Evolutionary conservation across 495 filamentous ascomycete genomes (phyloP), one percentile per base, ranked within the genome.

Genomic region (Aspergillus conjunctus): DNA sequence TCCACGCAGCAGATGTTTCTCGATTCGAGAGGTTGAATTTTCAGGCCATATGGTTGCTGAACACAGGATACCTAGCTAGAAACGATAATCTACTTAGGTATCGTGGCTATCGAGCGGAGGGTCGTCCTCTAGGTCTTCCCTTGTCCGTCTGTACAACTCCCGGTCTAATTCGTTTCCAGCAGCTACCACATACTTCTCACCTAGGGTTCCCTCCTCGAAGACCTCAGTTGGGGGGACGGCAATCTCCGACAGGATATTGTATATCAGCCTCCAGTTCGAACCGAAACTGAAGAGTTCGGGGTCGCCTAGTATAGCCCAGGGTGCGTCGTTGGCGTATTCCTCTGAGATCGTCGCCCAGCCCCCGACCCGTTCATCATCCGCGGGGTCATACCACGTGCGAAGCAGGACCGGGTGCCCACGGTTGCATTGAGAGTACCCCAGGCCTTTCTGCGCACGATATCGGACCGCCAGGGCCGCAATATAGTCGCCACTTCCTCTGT

Each of bases 381-480:
- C 49, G 0, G 49, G 22, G 30, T 51, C n/a, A 17, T 51, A 51
- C 9, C 15, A 33, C 9, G 21, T 51, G 26, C 49, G 49, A 17
- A 51, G 49, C 26, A 51, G 26, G 15, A 32, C 26, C 11, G 49
- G 49, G 17, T 51, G 12, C 15, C 30, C 49, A 15, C 49, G 11
- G 3, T 7, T n/a, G 11, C 20, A 11, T 9, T 15, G 10, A 51
- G 22, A 51, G 12, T n/a, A n/a, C 21, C n/a, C 49, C 49, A 51
- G 8, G 49, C 49, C 26, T n/a, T 51, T n/a, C 49, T 12, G 8
- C 26, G 49, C 11, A 51, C n/a, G 7, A 1, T 7, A 14, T 51
- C 49, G 10, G 49, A 51, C n/a, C 49, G 49, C 49, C 49, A 51
- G 49, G 49, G 49, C 30, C 26, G 49, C n/a, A 51, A 33, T 1